Evolutionary conservation across 257 asterid species (phyloP), one percentile per base, ranked within the genome.

Genomic region (Gentiana dahurica): DNA sequence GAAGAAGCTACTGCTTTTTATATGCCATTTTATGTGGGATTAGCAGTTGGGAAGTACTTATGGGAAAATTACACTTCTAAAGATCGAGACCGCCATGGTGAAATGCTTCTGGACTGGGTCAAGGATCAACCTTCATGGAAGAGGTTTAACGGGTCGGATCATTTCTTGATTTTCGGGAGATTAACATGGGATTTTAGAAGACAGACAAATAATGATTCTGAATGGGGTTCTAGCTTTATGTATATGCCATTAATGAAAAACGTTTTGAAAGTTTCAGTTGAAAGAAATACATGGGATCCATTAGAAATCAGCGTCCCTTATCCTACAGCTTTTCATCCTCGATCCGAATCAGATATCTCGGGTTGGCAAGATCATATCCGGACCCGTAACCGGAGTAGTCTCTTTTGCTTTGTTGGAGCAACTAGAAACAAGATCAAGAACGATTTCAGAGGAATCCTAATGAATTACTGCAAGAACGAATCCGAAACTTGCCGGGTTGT

Each of bases 311-410:
- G 92, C 43, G 71, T 83, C 0, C 92, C 92, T 1, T 83, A 80
- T 59, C 92, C 92, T n/a, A 77, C 86, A 0, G 58, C 87, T 0
- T 82, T 82, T 56, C 91, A 82, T 64, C 91, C 91, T 49, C 66
- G 85, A 59, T 70, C 83, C 59, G 68, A 52, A 48, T 65, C 75
- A 45, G 92, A 83, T 5, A 66, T 83, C 65, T 59, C 45, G 6
- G 63, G 55, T 2, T 83, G 87, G 87, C 85, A 80, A 54, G 53
- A 37, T 9, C 52, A 58, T 3, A 36, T 58, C 13, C 50, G 70
- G 2, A 6, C 33, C 0, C 10, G 55, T 2, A 44, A 4, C 4
- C 49, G 70, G n/a, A 41, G 9, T 2, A 58, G 63, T 12, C 60
- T 58, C 7, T 73, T 77, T 37, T 50, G 81, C 1, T 82, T 79